phyloP scores from a whole-genome alignment of 257 asterid species.

The Jacaranda mimosifolia region DNA sequence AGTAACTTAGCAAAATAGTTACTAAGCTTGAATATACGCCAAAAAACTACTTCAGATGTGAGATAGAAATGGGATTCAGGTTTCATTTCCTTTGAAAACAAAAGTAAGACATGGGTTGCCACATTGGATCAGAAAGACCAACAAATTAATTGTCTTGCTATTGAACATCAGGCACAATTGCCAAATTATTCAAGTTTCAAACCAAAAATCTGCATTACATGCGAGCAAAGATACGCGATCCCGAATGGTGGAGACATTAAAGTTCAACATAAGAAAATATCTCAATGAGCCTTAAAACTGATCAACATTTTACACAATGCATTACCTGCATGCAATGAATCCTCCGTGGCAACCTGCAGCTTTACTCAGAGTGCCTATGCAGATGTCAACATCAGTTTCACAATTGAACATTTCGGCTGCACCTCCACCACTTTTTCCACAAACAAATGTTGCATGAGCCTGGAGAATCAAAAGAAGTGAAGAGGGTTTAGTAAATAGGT shows the following conservation, averaged over 20 bases:
- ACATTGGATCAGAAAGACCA: constrained; percentile 16
- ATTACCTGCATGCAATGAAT: constrained; percentile 95
- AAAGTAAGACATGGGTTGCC: background rate
- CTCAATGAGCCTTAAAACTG: background rate
- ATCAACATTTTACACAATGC: background rate
- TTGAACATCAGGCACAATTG: background rate
- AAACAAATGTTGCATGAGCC: constrained; percentile 98
- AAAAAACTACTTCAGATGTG: background rate
- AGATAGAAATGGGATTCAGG: constrained; percentile 19
- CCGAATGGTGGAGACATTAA: background rate
- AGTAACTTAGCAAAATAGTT: constrained; percentile 6
- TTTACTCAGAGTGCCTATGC: constrained; percentile 93
- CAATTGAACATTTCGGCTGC: constrained; percentile 89
- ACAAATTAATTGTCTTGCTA: background rate
- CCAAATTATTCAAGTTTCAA: background rate
- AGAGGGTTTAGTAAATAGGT: constrained; percentile 24
- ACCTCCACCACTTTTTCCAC: constrained; percentile 94
- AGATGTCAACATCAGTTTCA: constrained; percentile 82
- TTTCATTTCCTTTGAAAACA: constrained; percentile 5
- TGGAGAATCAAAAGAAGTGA: constrained; percentile 37
- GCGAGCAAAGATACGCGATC: background rate
- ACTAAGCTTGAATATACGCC: background rate
- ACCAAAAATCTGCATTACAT: background rate
- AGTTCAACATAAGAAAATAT: constrained; percentile 2
- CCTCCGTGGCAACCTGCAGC: constrained; percentile 99